Evolutionary conservation across 257 asterid species (phyloP).

Genomic region (Plectranthus barbatus): DNA sequence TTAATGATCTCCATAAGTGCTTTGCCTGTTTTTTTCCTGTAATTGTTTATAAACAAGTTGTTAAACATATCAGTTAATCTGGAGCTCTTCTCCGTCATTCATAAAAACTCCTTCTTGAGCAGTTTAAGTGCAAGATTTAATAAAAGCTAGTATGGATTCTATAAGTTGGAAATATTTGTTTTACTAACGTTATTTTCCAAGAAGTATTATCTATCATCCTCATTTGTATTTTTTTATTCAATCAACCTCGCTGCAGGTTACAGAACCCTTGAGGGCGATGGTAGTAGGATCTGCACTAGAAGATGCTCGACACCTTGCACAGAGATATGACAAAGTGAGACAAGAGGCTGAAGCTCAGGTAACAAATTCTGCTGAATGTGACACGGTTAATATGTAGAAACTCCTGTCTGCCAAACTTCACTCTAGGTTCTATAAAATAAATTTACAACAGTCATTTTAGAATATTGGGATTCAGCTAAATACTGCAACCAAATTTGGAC

Average conservation of each 20-base stretch:
- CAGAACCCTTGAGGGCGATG: slow-evolving; percentile 50
- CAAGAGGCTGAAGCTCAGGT: slow-evolving; percentile 63
- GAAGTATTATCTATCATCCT: neutral
- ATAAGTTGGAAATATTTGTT: neutral
- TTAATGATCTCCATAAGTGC: neutral
- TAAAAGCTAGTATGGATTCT: neutral
- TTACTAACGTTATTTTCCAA: neutral
- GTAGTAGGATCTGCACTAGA: slow-evolving; percentile 42
- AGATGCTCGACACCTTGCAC: slow-evolving; percentile 55
- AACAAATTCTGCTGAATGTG: neutral
- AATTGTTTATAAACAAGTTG: no score
- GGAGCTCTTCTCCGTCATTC: no score
- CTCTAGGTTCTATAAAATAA: neutral
- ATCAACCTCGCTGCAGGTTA: slow-evolving; percentile 25
- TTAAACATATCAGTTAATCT: no score
- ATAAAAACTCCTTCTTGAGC: neutral
- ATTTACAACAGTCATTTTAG: neutral
- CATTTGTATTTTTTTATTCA: neutral
- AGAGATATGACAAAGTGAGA: slow-evolving; percentile 37
- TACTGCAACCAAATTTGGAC: neutral
- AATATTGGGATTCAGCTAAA: neutral
- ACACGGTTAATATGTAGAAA: no score
- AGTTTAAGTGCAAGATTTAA: neutral
- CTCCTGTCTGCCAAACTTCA: neutral
- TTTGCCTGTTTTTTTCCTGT: neutral